Evolutionary conservation across 345 rosid genomes (phyloP), one percentile per base, ranked within the genome.

Genomic region (Bruguiera sexangula): DNA sequence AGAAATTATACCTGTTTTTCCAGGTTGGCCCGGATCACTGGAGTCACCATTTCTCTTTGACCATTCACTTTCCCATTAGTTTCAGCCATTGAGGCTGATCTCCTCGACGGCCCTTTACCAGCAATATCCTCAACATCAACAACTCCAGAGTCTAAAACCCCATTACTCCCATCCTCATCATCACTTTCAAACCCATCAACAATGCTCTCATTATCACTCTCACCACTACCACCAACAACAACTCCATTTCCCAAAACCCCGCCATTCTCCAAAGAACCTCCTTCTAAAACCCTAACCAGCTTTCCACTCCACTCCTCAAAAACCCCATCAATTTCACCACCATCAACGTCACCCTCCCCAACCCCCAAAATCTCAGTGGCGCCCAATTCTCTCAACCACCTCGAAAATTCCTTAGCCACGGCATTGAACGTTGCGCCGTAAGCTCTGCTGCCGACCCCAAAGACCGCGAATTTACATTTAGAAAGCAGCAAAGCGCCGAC

Each of bases 121-220:
- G 96, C 98, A 73, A 95, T 92, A 79, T 95, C 99, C 79, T 95
- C 99, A 3, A 90, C 85, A 79, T 95, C 99, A 73, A 90, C 85
- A 68, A 92, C 74, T 24, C 55, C 92, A 1, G 81, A 72, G 52
- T 82, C 81, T 5, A 36, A 66, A 20, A 22, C 80, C 50, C 57
- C 71, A 26, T 64, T 69, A 7, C 57, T 81, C 2, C 72, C 85
- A 1, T 52, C 71, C 7, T 78, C 85, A 24, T 80, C 82, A 11
- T 81, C 89, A 24, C 82, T 85, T 55, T 74, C 84, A 39, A 76
- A 69, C 27, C 70, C 73, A 69, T 75, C 86, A 8, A 63, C 55
- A 66, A 15, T 11, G 21, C 81, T 80, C 69, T 83, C 89, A 5
- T 30, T 74, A 60, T 82, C 84, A 62, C 77, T 75, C 65, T 75